These are phyloP conservation scores for Arabis hirsuta DNA, from an alignment of 345 rosid genomes.

Conservation along the genomic window DNA sequence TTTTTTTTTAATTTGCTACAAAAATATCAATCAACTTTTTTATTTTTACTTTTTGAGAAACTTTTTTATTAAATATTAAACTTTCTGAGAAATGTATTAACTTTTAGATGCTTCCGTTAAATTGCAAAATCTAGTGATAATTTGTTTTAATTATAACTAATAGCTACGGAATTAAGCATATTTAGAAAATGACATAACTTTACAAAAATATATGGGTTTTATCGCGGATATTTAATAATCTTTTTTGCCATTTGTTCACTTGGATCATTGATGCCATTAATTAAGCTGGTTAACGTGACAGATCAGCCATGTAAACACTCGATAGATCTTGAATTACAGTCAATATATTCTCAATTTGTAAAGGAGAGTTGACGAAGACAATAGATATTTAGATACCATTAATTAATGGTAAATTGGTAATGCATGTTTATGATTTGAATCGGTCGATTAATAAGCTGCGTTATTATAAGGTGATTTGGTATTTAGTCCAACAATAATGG, in stretches of 20 bases:
- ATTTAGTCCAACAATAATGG: constrained; percentile 21
- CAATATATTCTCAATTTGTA: not conserved
- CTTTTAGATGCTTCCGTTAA: not conserved
- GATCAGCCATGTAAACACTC: too few relatives aligned
- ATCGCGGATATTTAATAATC: not conserved
- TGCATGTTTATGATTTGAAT: constrained; percentile 30
- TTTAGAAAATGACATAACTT: too few relatives aligned
- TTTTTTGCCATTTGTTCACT: not conserved
- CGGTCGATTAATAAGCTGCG: constrained; percentile 1
- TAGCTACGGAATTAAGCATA: too few relatives aligned
- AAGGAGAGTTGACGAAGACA: constrained; percentile 20
- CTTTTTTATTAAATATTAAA: too few relatives aligned
- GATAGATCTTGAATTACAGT: not conserved
- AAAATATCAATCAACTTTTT: too few relatives aligned
- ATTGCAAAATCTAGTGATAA: not conserved
- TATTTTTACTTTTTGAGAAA: too few relatives aligned
- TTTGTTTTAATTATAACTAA: too few relatives aligned
- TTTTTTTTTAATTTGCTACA: constrained; percentile 1
- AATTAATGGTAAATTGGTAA: constrained; percentile 28
- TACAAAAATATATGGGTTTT: too few relatives aligned
- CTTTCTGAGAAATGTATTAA: not conserved
- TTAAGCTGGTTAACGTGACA: too few relatives aligned
- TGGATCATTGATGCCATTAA: too few relatives aligned
- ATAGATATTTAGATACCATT: constrained; percentile 6
- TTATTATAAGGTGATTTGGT: not conserved